A percentile compares a stretch with the other conserved stretches of the same genome.
Evolutionary conservation across 352 stramenopile species (phyloP).

Genomic region (Pythium pectinolyticum): DNA sequence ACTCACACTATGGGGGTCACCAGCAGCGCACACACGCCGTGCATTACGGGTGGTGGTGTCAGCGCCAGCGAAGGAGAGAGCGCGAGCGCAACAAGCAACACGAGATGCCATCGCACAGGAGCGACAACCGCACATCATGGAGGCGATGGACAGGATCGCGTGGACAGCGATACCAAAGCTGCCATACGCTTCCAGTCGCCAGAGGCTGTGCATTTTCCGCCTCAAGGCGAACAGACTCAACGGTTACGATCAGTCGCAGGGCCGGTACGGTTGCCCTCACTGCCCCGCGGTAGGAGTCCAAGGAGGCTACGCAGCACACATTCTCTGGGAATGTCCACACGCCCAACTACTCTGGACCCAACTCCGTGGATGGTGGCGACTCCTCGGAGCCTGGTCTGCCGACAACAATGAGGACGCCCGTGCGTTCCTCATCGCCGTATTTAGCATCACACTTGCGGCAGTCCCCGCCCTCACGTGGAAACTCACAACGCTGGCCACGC

Average conservation of each 20-base stretch:
- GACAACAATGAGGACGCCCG: too few species aligned
- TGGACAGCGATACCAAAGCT: too few species aligned
- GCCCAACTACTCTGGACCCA: not conserved
- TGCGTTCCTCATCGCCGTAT: not conserved
- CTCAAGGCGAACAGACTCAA: slow-evolving; percentile 3
- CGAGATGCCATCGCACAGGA: too few species aligned
- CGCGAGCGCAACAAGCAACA: too few species aligned
- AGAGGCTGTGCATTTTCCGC: not conserved
- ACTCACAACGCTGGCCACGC: not conserved
- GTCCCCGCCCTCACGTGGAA: not conserved
- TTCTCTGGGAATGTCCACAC: slow-evolving; percentile 4
- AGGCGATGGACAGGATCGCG: too few species aligned
- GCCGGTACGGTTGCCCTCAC: not conserved
- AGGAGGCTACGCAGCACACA: not conserved
- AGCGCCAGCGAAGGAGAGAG: too few species aligned
- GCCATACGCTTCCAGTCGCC: not conserved
- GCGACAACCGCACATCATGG: too few species aligned
- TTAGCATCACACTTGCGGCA: not conserved
- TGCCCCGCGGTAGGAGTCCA: not conserved
- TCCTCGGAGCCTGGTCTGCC: not conserved
- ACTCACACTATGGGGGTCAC: too few species aligned
- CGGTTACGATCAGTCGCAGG: not conserved
- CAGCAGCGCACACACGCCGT: too few species aligned
- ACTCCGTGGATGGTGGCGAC: not conserved
- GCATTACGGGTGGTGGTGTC: too few species aligned